phyloP scores from a whole-genome alignment of 345 rosid species.

The Heritiera fomes region DNA sequence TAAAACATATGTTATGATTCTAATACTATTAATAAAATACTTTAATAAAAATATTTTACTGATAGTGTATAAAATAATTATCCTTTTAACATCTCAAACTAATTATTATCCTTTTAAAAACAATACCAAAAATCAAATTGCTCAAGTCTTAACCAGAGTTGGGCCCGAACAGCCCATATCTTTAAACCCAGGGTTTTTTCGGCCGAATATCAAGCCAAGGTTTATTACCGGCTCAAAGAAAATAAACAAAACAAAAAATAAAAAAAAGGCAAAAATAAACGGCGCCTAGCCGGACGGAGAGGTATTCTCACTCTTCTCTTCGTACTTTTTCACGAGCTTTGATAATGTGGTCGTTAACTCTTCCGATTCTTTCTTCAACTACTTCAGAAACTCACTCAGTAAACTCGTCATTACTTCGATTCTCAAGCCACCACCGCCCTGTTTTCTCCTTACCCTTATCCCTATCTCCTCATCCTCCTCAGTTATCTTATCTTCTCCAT shows the following conservation, averaged over 20 bases:
- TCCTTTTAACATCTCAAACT: too few species aligned
- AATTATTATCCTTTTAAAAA: neutral
- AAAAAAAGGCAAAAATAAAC: neutral
- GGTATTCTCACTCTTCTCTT: neutral
- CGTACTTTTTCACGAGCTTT: neutral
- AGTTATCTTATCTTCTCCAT: conserved; percentile 43
- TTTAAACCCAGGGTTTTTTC: too few species aligned
- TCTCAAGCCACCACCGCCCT: conserved; percentile 39
- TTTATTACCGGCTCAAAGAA: neutral
- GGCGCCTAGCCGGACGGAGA: neutral
- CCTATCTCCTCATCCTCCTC: conserved; percentile 40
- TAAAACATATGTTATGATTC: too few species aligned
- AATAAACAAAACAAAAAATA: neutral
- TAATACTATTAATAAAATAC: too few species aligned
- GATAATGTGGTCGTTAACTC: conserved; percentile 10
- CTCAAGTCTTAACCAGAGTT: neutral
- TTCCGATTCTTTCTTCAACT: neutral
- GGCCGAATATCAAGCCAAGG: neutral
- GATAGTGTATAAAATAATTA: too few species aligned
- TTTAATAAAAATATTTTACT: too few species aligned
- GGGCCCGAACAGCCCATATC: neutral
- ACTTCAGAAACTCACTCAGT: neutral
- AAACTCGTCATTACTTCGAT: conserved; percentile 40
- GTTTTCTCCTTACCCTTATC: conserved; percentile 34
- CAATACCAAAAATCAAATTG: neutral